A percentile compares a stretch with the other conserved stretches of the same genome.
phyloP scores from a whole-genome alignment of 2,329 filamentous ascomycete genomes.

The Apiospora arundinis region DNA sequence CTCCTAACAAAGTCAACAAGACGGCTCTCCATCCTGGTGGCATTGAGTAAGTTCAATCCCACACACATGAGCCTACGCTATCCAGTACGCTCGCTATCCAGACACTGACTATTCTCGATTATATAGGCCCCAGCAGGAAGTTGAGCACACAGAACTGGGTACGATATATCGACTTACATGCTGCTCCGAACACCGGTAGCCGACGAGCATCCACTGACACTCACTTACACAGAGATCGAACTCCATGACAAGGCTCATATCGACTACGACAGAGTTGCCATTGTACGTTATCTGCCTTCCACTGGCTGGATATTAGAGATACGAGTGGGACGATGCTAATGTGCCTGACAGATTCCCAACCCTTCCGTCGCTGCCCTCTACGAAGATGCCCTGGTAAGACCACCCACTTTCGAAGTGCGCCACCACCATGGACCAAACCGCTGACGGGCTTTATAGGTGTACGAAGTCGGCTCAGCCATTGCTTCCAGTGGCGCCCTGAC shows the following conservation, averaged over 20 bases:
- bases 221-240: constrained; percentile 72
- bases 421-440: constrained; percentile 15
- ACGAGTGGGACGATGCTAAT: constrained; percentile 31
- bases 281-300: constrained; percentile 70
- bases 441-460: constrained; percentile 53
- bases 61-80: constrained; percentile 18
- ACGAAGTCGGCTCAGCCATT: constrained; percentile 97
- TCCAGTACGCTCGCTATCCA: no score
- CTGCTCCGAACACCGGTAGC: constrained; percentile 13
- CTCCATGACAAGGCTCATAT: constrained; percentile 98
- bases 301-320: neutral
- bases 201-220: constrained; percentile 25
- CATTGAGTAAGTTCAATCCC: constrained; percentile 73
- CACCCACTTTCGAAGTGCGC: constrained; percentile 25
- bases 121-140: constrained; percentile 67
- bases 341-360: constrained; percentile 71
- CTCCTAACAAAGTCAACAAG: constrained; percentile 77
- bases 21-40: constrained; percentile 89
- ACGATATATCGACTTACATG: constrained; percentile 36
- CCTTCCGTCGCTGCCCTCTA: constrained; percentile 94
- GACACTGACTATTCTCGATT: constrained; percentile 34
- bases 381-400: constrained; percentile 88
- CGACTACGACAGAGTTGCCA: constrained; percentile 97
- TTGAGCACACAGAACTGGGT: constrained; percentile 92
- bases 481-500: constrained; percentile 94